Percentiles rank a stretch among this genome's conserved stretches.
phyloP scores from a whole-genome alignment of 257 asterid species.

The Penstemon newberryi region DNA sequence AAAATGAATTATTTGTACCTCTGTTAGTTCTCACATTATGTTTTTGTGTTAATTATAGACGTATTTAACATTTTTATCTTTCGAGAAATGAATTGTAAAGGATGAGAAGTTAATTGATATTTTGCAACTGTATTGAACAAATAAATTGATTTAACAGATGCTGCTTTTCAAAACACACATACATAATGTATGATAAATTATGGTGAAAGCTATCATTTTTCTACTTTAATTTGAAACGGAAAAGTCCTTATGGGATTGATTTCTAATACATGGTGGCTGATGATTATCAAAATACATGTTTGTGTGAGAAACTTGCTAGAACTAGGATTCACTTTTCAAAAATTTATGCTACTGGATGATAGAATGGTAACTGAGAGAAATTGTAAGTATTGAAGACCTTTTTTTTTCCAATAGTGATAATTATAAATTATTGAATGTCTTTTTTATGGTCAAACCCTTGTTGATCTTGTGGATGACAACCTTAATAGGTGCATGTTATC shows the following conservation, averaged over 20 bases:
- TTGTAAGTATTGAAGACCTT: not conserved
- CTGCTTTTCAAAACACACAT: not conserved
- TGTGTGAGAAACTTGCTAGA: constrained; percentile 9
- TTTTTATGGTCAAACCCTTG: not conserved
- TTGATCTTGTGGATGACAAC: constrained; percentile 6
- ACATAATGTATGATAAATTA: not conserved
- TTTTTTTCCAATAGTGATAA: not conserved
- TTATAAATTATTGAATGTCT: not conserved
- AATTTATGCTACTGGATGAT: constrained; percentile 7
- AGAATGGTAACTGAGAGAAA: not conserved
- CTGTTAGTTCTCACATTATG: not conserved
- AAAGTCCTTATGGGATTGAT: too few species aligned
- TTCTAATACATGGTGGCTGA: too few species aligned
- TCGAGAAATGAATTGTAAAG: constrained; percentile 5
- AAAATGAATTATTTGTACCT: constrained; percentile 10
- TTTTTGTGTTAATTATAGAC: constrained; percentile 13
- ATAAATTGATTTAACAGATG: constrained; percentile 1
- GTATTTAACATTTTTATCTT: not conserved
- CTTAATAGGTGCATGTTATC: not conserved
- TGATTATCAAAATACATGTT: not conserved
- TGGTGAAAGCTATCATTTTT: not conserved
- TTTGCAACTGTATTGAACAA: not conserved
- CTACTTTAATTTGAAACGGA: not conserved
- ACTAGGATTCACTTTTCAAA: constrained; percentile 6
- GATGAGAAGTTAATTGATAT: not conserved